Evolutionary conservation across 108 stramenopile species (phyloP).

Genomic region (Stephanodiscus triporus): DNA sequence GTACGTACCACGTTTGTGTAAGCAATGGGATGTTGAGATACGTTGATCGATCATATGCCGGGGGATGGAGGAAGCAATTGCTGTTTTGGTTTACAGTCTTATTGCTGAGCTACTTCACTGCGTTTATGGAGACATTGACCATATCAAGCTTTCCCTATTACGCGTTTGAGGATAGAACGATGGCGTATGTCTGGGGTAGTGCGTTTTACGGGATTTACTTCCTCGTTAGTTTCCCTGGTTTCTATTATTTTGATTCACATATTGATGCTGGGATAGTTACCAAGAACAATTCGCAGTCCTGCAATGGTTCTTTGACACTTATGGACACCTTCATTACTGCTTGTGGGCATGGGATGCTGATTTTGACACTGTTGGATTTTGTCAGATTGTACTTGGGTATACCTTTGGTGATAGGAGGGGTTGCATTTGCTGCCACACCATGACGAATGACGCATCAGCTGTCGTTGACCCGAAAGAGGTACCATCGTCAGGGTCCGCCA

Average conservation of each 20-base stretch:
- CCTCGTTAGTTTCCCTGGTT: slow-evolving; percentile 95
- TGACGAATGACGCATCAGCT: background rate
- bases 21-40: slow-evolving; percentile 90
- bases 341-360: slow-evolving; percentile 93
- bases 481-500: background rate
- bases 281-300: background rate
- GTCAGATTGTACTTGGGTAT: slow-evolving; percentile 86
- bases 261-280: slow-evolving; percentile 49
- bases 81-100: slow-evolving; percentile 57
- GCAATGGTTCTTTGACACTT: slow-evolving; percentile 37
- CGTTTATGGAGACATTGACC: slow-evolving; percentile 97
- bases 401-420: slow-evolving; percentile 74
- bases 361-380: slow-evolving; percentile 90
- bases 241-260: slow-evolving; percentile 78
- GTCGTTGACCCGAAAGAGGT: background rate
- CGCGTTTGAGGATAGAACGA: slow-evolving; percentile 84
- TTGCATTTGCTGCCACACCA: slow-evolving; percentile 42
- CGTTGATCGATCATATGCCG: slow-evolving; percentile 62
- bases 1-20: slow-evolving; percentile 89
- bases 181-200: slow-evolving; percentile 71
- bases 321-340: slow-evolving; percentile 82
- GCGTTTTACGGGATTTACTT: slow-evolving; percentile 99
- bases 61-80: slow-evolving; percentile 46
- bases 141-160: slow-evolving; percentile 97
- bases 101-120: slow-evolving; percentile 89